Conservation (phyloP, 192 early-diverging fungal genomes). For the Gamsiella multidivaricata region DNA sequence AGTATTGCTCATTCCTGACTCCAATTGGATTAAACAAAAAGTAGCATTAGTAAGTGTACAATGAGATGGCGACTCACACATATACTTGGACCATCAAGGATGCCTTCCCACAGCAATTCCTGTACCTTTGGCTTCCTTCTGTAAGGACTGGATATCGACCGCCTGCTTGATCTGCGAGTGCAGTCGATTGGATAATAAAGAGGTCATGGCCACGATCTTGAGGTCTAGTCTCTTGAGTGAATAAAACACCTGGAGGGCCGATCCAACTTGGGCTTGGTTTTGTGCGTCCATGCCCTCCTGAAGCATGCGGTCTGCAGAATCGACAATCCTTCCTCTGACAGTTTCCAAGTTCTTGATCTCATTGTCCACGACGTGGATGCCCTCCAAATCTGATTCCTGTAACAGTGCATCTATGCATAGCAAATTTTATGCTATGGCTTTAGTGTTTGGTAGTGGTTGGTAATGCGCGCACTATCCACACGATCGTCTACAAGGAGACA, state of each 20-base stretch:
- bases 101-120: no score
- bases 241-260: slow-evolving; percentile 66
- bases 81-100: not conserved
- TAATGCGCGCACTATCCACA: no score
- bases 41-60: not conserved
- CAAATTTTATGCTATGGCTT: no score
- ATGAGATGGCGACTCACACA: not conserved
- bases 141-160: slow-evolving; percentile 60
- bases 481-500: no score
- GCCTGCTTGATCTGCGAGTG: slow-evolving; percentile 58
- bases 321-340: slow-evolving; percentile 55
- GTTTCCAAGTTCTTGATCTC: slow-evolving; percentile 62
- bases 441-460: no score
- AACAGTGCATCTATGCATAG: slow-evolving; percentile 59
- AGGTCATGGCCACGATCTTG: slow-evolving; percentile 50
- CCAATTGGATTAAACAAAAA: slow-evolving; percentile 9
- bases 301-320: slow-evolving; percentile 61
- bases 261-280: slow-evolving; percentile 62
- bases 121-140: slow-evolving; percentile 64
- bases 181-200: slow-evolving; percentile 53
- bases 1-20: slow-evolving; percentile 31
- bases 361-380: slow-evolving; percentile 71
- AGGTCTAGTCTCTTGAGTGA: slow-evolving; percentile 60
- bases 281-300: slow-evolving; percentile 60
- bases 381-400: slow-evolving; percentile 69